Percentiles rank a stretch among this genome's conserved stretches.
Evolutionary conservation across 2,329 filamentous ascomycete genomes (phyloP).

Genomic region (Aspergillus hortae): DNA sequence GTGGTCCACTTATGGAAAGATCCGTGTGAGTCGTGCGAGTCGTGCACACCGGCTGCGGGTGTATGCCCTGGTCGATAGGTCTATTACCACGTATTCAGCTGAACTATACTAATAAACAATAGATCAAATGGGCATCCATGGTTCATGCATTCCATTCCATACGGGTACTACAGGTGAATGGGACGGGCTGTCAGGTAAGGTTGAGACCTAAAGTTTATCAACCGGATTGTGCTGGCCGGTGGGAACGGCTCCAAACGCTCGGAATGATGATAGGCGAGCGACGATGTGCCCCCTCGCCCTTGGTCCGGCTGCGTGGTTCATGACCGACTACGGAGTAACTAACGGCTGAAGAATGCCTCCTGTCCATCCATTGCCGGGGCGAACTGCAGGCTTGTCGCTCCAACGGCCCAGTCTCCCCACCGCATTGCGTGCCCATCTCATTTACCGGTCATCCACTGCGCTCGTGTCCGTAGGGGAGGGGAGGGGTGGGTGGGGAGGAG

Average conservation of each 20-base stretch:
- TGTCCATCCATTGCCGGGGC: neutral
- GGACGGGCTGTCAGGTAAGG: constrained; percentile 2
- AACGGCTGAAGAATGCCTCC: constrained; percentile 7
- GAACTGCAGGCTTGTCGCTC: constrained; percentile 2
- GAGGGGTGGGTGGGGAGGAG: neutral
- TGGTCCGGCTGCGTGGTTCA: constrained; percentile 3
- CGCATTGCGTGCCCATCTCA: neutral
- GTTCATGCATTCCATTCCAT: constrained; percentile 13
- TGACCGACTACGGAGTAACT: neutral
- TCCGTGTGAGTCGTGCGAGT: constrained; percentile 1
- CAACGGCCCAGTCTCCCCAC: neutral
- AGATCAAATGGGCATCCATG: neutral
- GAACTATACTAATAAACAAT: neutral
- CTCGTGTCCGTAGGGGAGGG: neutral
- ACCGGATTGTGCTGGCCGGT: neutral
- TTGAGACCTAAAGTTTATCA: constrained; percentile 11
- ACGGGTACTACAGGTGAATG: neutral
- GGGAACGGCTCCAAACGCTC: neutral
- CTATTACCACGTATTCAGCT: constrained; percentile 13
- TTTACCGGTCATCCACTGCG: neutral
- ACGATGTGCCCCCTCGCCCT: neutral
- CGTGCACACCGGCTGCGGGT: neutral
- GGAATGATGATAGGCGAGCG: neutral
- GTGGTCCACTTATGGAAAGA: neutral
- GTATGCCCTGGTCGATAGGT: constrained; percentile 13